These are phyloP conservation scores for Colletotrichum sp. DNA, from an alignment of 2,329 filamentous ascomycete species.

Conservation along the genomic window DNA sequence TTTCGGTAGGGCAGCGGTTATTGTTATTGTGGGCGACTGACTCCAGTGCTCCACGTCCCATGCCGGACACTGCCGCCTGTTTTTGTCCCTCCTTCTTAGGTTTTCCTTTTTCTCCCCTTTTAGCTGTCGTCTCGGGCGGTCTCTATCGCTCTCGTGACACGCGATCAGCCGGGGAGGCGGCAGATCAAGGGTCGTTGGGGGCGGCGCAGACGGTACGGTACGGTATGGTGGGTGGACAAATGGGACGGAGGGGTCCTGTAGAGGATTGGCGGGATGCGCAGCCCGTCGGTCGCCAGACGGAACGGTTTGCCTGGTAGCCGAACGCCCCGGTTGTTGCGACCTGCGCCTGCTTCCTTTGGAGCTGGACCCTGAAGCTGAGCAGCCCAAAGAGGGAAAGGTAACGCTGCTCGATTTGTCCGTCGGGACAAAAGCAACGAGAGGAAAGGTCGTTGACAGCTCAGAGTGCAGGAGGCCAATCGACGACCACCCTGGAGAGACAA, in stretches of 20 bases:
- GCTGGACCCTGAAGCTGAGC: slow-evolving; percentile 16
- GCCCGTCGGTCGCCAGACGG: slow-evolving; percentile 11
- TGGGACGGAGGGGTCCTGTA: neutral
- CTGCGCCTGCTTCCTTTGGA: slow-evolving; percentile 1
- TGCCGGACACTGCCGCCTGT: neutral
- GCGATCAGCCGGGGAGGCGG: slow-evolving; percentile 8
- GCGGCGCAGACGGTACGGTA: neutral
- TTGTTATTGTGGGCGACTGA: neutral
- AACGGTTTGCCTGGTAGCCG: slow-evolving; percentile 16
- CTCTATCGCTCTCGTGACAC: slow-evolving; percentile 11
- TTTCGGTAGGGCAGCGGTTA: neutral
- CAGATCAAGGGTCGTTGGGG: neutral
- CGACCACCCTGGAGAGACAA: neutral
- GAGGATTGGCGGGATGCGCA: neutral
- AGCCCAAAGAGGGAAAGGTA: neutral
- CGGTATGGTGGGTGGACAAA: neutral
- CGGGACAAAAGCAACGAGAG: neutral
- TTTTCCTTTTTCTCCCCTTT: neutral
- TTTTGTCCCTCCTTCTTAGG: neutral
- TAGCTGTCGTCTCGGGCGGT: neutral
- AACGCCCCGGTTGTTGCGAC: slow-evolving; percentile 7
- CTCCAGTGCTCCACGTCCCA: neutral
- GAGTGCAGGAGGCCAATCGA: neutral
- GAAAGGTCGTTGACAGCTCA: slow-evolving; percentile 3
- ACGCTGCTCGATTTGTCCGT: neutral